Percentiles rank a stretch among this genome's conserved stretches.
These are phyloP conservation scores for Deakozyma indianensis DNA, from an alignment of 805 yeast species.

Conservation along the genomic window DNA sequence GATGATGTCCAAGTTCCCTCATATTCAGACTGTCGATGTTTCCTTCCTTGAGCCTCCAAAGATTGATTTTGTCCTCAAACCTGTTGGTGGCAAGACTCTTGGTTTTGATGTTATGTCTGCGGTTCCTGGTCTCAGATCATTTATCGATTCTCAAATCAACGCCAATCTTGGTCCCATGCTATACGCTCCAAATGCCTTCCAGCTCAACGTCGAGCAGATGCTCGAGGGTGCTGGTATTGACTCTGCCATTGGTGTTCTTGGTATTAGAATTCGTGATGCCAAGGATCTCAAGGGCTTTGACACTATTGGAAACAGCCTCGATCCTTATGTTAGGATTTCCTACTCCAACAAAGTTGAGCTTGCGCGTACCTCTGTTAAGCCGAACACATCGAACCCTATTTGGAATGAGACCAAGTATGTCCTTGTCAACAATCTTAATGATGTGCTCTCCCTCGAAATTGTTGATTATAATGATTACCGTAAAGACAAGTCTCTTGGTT, in stretches of 20 bases:
- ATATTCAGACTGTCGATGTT: constrained; percentile 78
- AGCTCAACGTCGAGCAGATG: constrained; percentile 81
- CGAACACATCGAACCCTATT: constrained; percentile 55
- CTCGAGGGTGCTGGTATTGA: constrained; percentile 67
- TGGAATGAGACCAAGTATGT: constrained; percentile 74
- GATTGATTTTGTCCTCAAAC: constrained; percentile 68
- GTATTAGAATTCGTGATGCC: constrained; percentile 53
- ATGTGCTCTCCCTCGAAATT: constrained; percentile 60
- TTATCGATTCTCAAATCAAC: constrained; percentile 71
- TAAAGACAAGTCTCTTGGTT: constrained; percentile 69
- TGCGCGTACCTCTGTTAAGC: constrained; percentile 55
- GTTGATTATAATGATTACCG: constrained; percentile 68
- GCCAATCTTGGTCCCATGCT: constrained; percentile 83
- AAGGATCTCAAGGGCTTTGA: constrained; percentile 54
- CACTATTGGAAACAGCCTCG: constrained; percentile 62
- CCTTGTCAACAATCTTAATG: constrained; percentile 60
- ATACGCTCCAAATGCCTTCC: constrained; percentile 83
- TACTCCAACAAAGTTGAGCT: constrained; percentile 32
- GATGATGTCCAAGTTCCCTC: constrained; percentile 86
- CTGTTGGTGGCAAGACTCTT: constrained; percentile 71
- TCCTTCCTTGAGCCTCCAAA: constrained; percentile 77
- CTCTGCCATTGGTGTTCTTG: constrained; percentile 78
- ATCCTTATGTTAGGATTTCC: constrained; percentile 74
- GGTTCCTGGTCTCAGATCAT: constrained; percentile 74
- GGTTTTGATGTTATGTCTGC: constrained; percentile 70